Conservation (phyloP, 345 rosid genomes). For the Heritiera fomes region DNA sequence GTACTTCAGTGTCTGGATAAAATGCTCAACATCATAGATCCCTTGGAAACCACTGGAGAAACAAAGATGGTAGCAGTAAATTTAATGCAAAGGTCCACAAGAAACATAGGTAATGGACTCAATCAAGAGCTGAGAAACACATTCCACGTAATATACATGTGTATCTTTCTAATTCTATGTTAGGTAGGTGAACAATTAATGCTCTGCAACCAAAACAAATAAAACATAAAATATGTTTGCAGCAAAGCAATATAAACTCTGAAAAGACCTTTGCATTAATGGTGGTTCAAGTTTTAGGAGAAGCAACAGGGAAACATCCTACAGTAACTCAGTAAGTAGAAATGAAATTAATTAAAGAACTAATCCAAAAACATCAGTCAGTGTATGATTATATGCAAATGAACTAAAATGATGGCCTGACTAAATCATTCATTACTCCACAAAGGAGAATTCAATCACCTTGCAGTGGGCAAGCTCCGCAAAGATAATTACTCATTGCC, state of each 20-base stretch:
- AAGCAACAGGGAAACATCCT: not conserved
- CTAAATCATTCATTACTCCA: not conserved
- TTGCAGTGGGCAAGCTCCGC: not conserved
- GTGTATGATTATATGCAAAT: not conserved
- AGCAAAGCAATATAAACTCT: not conserved
- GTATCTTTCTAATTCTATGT: conserved; percentile 2
- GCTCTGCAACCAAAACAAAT: not conserved
- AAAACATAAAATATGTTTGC: not conserved
- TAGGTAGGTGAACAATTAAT: not conserved
- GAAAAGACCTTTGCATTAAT: not conserved
- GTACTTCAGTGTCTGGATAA: conserved; percentile 72
- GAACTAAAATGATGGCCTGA: not conserved
- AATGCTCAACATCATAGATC: conserved; percentile 92
- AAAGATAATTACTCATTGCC: not conserved
- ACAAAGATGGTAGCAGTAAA: conserved; percentile 12
- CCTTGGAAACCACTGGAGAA: conserved; percentile 86
- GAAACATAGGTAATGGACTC: not conserved
- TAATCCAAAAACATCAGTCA: not conserved
- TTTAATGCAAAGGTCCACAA: conserved; percentile 6
- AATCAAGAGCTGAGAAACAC: not conserved
- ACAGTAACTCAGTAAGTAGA: not conserved
- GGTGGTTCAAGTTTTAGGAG: not conserved
- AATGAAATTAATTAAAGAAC: not conserved
- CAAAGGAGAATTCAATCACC: not conserved
- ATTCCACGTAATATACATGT: not conserved